These are phyloP conservation scores for Iberis pinnata DNA, from an alignment of 345 rosid genomes.

Conservation along the genomic window DNA sequence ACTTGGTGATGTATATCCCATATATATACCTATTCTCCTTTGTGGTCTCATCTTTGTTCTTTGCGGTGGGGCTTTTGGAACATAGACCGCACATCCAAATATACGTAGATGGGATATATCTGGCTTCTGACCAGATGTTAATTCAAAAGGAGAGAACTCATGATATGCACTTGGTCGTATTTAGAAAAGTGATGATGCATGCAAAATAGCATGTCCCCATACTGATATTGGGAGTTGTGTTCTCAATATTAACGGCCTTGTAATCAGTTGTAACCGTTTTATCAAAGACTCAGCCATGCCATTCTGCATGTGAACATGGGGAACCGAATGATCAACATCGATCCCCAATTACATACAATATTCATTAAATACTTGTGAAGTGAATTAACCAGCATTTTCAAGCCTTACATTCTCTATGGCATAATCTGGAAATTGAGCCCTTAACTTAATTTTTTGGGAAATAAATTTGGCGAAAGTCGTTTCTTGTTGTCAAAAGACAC, in stretches of 20 bases:
- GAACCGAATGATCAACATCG: not conserved
- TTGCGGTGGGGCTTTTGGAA: too few species aligned
- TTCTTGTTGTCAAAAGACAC: not conserved
- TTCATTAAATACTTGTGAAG: not conserved
- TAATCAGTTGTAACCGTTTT: not conserved
- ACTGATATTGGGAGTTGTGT: not conserved
- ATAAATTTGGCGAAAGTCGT: not conserved
- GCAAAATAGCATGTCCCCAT: not conserved
- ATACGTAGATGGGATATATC: not conserved
- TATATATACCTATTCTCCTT: too few species aligned
- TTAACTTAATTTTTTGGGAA: not conserved
- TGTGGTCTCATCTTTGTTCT: too few species aligned
- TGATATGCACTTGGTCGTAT: not conserved
- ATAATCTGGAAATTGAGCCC: not conserved
- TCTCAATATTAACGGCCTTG: not conserved
- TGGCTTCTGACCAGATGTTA: not conserved
- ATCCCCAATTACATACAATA: conserved; percentile 1
- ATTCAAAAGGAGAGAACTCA: not conserved
- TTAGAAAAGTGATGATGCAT: not conserved
- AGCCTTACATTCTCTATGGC: not conserved
- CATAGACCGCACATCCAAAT: too few species aligned
- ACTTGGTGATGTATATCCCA: too few species aligned
- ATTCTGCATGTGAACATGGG: not conserved
- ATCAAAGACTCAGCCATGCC: not conserved
- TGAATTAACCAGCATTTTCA: not conserved